These are phyloP conservation scores for Beauveria varroae DNA, from an alignment of 2,329 filamentous ascomycete genomes.

Conservation along the genomic window DNA sequence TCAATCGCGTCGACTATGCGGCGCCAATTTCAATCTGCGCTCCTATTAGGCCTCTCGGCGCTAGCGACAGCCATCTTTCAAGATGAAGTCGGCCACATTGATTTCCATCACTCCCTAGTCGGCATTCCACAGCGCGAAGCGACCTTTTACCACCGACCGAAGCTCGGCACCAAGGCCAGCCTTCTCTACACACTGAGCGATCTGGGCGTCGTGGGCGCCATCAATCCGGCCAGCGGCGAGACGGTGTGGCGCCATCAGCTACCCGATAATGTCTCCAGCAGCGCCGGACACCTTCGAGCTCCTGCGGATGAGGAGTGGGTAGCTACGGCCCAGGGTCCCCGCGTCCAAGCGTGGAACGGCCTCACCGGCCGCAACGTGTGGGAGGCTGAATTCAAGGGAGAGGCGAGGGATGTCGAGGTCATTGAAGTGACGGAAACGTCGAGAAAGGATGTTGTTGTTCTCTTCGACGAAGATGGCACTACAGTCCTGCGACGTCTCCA, in stretches of 20 bases:
- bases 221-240: constrained; percentile 79
- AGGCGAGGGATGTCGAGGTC: constrained; percentile 65
- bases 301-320: constrained; percentile 73
- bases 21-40: constrained; percentile 27
- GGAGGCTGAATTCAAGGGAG: constrained; percentile 54
- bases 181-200: constrained; percentile 89
- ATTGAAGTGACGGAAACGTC: constrained; percentile 59
- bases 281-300: constrained; percentile 55
- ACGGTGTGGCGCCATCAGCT: constrained; percentile 82
- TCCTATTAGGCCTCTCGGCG: constrained; percentile 32
- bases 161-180: constrained; percentile 73
- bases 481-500: constrained; percentile 63
- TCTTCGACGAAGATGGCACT: constrained; percentile 53
- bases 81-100: constrained; percentile 85
- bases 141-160: constrained; percentile 91
- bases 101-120: constrained; percentile 82
- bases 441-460: constrained; percentile 63
- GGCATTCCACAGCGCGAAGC: constrained; percentile 74
- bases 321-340: constrained; percentile 61
- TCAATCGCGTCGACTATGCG: constrained; percentile 23
- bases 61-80: constrained; percentile 62
- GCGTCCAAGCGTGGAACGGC: constrained; percentile 76
- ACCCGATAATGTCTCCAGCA: constrained; percentile 39
- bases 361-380: constrained; percentile 73
- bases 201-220: constrained; percentile 71